Evolutionary conservation across 2,329 filamentous ascomycete species (phyloP).

Genomic region (Nemania abortiva): DNA sequence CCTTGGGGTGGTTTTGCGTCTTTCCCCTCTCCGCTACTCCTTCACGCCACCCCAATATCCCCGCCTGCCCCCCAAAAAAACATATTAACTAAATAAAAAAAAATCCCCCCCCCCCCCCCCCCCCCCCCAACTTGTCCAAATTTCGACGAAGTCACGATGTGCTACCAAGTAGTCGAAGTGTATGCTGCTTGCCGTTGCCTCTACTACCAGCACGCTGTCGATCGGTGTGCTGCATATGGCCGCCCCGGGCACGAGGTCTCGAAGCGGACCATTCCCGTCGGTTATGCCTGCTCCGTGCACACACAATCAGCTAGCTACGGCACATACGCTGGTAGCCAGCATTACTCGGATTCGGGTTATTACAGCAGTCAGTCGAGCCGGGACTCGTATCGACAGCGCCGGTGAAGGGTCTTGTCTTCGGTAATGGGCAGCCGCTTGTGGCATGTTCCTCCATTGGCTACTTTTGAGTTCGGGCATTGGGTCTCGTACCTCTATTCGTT

Average conservation of each 20-base stretch:
- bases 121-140: conserved; percentile 46
- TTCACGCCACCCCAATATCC: conserved; percentile 17
- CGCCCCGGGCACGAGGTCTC: conserved; percentile 78
- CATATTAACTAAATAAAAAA: too few relatives aligned
- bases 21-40: too few relatives aligned
- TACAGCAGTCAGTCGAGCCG: conserved; percentile 62
- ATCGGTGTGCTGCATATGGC: conserved; percentile 82
- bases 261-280: conserved; percentile 83
- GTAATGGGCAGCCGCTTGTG: conserved; percentile 59
- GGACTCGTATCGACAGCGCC: conserved; percentile 56
- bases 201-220: conserved; percentile 88
- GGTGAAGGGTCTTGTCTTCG: conserved; percentile 68
- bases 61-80: background rate
- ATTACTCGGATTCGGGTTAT: conserved; percentile 68
- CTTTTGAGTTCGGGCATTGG: conserved; percentile 62
- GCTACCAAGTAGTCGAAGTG: conserved; percentile 85
- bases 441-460: conserved; percentile 56
- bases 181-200: conserved; percentile 89
- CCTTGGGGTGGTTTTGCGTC: too few relatives aligned
- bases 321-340: conserved; percentile 56
- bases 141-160: conserved; percentile 68
- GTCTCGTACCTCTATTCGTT: conserved; percentile 63
- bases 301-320: conserved; percentile 52
- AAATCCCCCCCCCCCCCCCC: too few relatives aligned
- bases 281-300: conserved; percentile 79